Conservation (phyloP, 306 rosid genomes). For the peach (Prunus persica) region DNA sequence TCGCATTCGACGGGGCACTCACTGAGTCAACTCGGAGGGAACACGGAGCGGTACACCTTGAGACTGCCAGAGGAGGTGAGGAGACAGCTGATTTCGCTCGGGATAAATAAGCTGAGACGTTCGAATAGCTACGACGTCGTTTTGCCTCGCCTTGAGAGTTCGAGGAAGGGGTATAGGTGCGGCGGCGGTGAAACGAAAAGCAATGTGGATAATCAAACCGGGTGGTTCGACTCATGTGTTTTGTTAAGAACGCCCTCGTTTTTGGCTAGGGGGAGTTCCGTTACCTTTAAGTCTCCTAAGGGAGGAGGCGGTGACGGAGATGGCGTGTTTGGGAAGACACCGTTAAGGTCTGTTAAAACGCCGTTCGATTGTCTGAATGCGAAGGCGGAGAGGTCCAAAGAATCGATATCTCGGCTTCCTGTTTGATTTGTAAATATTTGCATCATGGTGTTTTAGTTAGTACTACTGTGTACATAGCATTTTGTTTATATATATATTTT, state of each 20-base stretch:
- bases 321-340: not conserved
- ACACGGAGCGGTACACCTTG: constrained; percentile 49
- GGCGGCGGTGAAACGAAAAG: constrained; percentile 16
- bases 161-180: constrained; percentile 25
- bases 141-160: constrained; percentile 19
- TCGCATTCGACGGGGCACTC: constrained; percentile 84
- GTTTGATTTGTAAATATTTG: not conserved
- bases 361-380: constrained; percentile 15
- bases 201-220: constrained; percentile 16
- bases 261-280: constrained; percentile 4
- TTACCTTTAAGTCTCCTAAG: constrained; percentile 14
- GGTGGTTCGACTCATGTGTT: constrained; percentile 22
- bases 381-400: not conserved
- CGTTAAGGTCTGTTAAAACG: not conserved
- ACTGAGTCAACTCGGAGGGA: constrained; percentile 30
- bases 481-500: too few species aligned
- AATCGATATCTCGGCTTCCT: constrained; percentile 1
- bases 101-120: constrained; percentile 40
- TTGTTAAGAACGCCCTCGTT: constrained; percentile 20
- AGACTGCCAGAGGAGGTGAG: constrained; percentile 56
- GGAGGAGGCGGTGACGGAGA: not conserved
- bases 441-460: not conserved
- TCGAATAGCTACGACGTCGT: constrained; percentile 39
- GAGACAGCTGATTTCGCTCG: constrained; percentile 30
- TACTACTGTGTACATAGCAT: not conserved